A percentile compares a stretch with the other conserved stretches of the same genome.
phyloP scores from a whole-genome alignment of 805 yeast species.

The Wickerhamiella sorbophila region DNA sequence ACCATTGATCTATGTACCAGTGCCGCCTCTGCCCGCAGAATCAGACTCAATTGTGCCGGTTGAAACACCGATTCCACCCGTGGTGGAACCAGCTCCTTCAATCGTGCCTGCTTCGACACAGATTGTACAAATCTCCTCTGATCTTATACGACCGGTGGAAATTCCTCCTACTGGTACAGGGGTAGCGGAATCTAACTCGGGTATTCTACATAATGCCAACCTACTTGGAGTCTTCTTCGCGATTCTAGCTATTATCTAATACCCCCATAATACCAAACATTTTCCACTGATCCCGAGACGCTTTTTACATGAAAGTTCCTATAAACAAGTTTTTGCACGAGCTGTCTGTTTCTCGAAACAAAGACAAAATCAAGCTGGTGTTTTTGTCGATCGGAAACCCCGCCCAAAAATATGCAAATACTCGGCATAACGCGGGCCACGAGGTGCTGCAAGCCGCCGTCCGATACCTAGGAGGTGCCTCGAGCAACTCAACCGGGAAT shows the following conservation, averaged over 20 bases:
- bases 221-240: neutral
- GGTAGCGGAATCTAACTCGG: no score
- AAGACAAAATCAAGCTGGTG: constrained; percentile 7
- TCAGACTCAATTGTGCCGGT: no score
- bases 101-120: no score
- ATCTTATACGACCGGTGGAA: no score
- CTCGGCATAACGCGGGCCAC: constrained; percentile 75
- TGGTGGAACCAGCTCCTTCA: no score
- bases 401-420: constrained; percentile 39
- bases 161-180: no score
- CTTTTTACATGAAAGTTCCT: constrained; percentile 7
- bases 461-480: constrained; percentile 10
- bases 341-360: constrained; percentile 7
- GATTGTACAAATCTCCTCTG: no score
- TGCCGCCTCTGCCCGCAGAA: no score
- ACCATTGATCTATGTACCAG: no score
- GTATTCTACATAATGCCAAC: neutral
- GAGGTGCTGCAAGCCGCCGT: constrained; percentile 29
- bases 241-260: neutral
- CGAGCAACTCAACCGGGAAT: neutral
- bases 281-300: no score
- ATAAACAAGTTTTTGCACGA: constrained; percentile 15
- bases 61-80: no score
- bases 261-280: neutral
- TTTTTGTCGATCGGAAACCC: constrained; percentile 61